These are phyloP conservation scores for Diversispora eburnea DNA, from an alignment of 192 early-diverging fungal species.

Conservation along the genomic window DNA sequence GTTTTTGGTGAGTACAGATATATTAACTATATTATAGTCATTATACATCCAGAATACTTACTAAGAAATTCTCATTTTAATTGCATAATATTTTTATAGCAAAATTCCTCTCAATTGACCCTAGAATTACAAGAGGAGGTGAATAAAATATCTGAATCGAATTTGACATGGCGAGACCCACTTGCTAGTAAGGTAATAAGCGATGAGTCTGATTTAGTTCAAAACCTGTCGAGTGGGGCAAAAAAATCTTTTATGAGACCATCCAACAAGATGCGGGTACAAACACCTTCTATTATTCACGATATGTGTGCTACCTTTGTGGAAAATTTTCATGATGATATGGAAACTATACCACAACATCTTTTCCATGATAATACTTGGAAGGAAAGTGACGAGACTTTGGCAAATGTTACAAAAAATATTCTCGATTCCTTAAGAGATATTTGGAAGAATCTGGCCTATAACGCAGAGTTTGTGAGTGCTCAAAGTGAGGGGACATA, in stretches of 20 bases:
- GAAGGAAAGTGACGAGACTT: too few relatives aligned
- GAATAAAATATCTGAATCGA: background rate
- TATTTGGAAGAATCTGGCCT: too few relatives aligned
- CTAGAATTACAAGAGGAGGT: background rate
- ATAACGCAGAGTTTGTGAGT: too few relatives aligned
- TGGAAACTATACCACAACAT: too few relatives aligned
- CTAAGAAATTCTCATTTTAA: background rate
- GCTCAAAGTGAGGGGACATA: too few relatives aligned
- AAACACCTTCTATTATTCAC: too few relatives aligned
- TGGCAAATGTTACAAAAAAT: too few relatives aligned
- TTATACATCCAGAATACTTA: background rate
- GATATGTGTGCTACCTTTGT: too few relatives aligned
- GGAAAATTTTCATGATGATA: too few relatives aligned
- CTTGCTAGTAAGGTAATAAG: constrained; percentile 2
- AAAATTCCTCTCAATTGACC: background rate
- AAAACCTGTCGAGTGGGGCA: background rate
- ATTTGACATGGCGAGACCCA: background rate
- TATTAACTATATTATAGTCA: background rate
- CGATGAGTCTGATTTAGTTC: constrained; percentile 7
- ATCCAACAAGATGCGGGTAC: too few relatives aligned
- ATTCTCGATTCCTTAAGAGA: too few relatives aligned
- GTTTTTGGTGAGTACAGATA: background rate
- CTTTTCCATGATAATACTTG: too few relatives aligned
- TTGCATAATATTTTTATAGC: background rate
- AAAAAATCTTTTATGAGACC: constrained; percentile 17